Evolutionary conservation across 2,329 filamentous ascomycete species (phyloP).

Genomic region (Fusarium musae): DNA sequence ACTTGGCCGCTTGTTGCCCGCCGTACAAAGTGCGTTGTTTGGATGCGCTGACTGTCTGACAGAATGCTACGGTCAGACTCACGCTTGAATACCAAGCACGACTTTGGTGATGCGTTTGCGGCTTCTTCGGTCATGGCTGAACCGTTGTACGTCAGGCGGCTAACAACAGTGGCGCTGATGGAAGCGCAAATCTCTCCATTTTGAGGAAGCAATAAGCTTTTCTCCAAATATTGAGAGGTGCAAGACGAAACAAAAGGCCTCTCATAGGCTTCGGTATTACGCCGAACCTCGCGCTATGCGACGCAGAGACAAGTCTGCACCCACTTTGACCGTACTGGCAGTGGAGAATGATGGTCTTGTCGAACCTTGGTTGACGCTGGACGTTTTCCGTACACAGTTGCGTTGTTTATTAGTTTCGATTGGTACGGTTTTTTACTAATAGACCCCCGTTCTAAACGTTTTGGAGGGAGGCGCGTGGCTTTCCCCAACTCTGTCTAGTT

Average conservation of each 20-base stretch:
- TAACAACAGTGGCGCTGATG: background rate
- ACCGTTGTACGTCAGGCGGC: constrained; percentile 9
- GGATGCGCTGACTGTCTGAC: background rate
- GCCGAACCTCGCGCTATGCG: constrained; percentile 19
- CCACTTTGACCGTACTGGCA: background rate
- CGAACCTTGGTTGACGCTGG: background rate
- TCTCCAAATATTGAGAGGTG: constrained; percentile 4
- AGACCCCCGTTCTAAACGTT: constrained; percentile 24
- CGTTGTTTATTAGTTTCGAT: constrained; percentile 14
- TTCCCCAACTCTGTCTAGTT: constrained; percentile 22
- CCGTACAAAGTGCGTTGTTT: constrained; percentile 1
- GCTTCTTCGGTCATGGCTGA: background rate
- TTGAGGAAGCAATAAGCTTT: constrained; percentile 12
- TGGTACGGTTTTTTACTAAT: constrained; percentile 35
- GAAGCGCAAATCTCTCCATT: background rate
- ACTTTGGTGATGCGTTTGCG: background rate
- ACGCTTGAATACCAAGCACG: background rate
- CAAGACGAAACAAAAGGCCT: background rate
- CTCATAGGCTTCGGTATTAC: constrained; percentile 13
- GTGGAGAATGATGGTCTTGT: background rate
- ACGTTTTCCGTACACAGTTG: background rate
- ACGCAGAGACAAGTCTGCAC: background rate
- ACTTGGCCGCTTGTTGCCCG: constrained; percentile 22
- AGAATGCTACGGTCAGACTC: background rate
- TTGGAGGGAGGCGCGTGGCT: background rate